phyloP scores from a whole-genome alignment of 2,329 filamentous ascomycete species.

The Hirsutella minnesotensis region DNA sequence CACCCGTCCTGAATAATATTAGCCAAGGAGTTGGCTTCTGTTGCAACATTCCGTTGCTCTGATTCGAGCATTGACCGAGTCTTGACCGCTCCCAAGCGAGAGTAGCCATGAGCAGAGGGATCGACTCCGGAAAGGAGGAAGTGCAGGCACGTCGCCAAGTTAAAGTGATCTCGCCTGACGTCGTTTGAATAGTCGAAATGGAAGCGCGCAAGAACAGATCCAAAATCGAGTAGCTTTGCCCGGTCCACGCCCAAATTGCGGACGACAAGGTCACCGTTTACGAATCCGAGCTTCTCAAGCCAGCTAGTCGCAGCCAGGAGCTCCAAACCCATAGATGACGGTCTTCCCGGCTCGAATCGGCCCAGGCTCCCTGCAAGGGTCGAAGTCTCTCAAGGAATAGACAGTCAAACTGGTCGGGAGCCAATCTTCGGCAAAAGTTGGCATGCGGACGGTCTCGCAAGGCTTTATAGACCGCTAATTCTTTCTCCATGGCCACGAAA shows the following conservation, averaged over 20 bases:
- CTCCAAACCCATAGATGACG: constrained; percentile 1
- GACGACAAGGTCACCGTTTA: constrained; percentile 1
- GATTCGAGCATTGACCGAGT: background rate
- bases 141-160: constrained; percentile 2
- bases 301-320: constrained; percentile 1
- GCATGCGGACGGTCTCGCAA: background rate
- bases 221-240: constrained; percentile 4
- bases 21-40: background rate
- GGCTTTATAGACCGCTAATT: background rate
- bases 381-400: background rate
- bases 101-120: background rate
- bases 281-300: constrained; percentile 2
- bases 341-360: background rate
- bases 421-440: background rate
- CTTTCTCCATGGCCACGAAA: constrained; percentile 1
- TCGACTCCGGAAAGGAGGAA: constrained; percentile 1
- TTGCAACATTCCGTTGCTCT: background rate
- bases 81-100: background rate
- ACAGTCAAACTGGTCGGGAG: background rate
- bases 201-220: background rate
- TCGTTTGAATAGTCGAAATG: constrained; percentile 2
- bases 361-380: background rate
- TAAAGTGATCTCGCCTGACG: constrained; percentile 1
- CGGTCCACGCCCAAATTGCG: constrained; percentile 2
- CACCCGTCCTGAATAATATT: background rate